phyloP scores from a whole-genome alignment of 2,329 filamentous ascomycete genomes.

The Sporothrix pseudoabietina region DNA sequence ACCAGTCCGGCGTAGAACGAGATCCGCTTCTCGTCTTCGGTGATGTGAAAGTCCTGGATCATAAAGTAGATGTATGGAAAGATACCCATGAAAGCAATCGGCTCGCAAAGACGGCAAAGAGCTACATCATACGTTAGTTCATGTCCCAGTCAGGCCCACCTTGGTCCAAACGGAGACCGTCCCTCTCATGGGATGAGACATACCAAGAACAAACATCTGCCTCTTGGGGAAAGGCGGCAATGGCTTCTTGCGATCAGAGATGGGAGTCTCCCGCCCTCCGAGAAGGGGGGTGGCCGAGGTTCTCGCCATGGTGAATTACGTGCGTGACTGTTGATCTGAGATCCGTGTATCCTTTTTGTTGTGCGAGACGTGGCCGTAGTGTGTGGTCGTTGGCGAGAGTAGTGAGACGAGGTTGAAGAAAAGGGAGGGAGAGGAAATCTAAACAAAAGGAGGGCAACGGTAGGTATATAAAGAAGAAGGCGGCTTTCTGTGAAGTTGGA shows the following conservation, averaged over 20 bases:
- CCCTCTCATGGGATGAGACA: not conserved
- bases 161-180: not conserved
- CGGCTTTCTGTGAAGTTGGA: not conserved
- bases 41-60: slow-evolving; percentile 88
- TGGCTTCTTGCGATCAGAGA: slow-evolving; percentile 23
- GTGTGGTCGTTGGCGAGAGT: not conserved
- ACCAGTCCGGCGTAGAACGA: slow-evolving; percentile 94
- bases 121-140: slow-evolving; percentile 52
- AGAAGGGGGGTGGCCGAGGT: slow-evolving; percentile 17
- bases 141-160: not conserved
- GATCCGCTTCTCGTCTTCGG: slow-evolving; percentile 75
- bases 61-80: slow-evolving; percentile 99
- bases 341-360: not conserved
- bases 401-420: not conserved
- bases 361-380: not conserved
- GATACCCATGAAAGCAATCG: slow-evolving; percentile 99
- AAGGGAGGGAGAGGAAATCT: not conserved
- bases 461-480: not conserved
- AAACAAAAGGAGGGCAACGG: not conserved
- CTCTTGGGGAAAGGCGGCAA: slow-evolving; percentile 43
- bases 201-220: slow-evolving; percentile 46
- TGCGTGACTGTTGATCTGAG: not conserved
- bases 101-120: slow-evolving; percentile 93
- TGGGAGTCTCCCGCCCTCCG: slow-evolving; percentile 18
- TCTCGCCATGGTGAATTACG: slow-evolving; percentile 26